Base-by-base conservation (phyloP, 257 asterid species). In the Solanum corneliomulleri region DNA sequence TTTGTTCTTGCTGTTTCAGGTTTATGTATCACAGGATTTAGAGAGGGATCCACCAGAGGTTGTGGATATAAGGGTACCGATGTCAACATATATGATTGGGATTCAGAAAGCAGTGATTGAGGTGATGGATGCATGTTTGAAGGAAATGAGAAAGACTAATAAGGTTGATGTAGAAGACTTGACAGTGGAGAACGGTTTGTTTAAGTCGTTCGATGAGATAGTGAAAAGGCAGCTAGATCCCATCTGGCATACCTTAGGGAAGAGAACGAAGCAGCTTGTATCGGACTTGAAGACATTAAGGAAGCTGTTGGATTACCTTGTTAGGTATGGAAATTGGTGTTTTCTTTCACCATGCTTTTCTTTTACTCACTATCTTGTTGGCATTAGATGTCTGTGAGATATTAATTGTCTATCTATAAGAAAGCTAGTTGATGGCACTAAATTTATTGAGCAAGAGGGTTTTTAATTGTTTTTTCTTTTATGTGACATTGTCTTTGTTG, bases 131-230 rank as follows among this genome's bases (percentile, higher is more conserved):
- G 99, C 98, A 9, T 95, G 99, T 89, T 87, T 97, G 87, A 97
- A 97, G 91, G 99, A 97, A 92, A 93, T 97, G 99, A 94, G 96
- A 91, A 95, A 95, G 93, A 95, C 98, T 60, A 97, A 97, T 91
- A 97, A 97, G 94, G 99, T 97, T 87, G 99, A 97, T 64, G 94
- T 97, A 87, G 99, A 95, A 74, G 99, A 95, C 91, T 92, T 97
- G 92, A 95, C 99, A 2, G 98, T 97, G 91, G 99, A 97, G 92
- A 97, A 94, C 81, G 98, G 98, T 76, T 88, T 97, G 93, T 97
- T 97, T 92, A 97, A 97, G 96, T 95, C 99, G 49, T 97, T 97
- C 85, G 99, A 97, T 91, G 99, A 97, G 96, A 94, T 97, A 90
- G 87, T 97, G 42, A 93, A 97, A 90, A 93, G 95, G 88, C 99